These are phyloP conservation scores for Hanseniaspora clermontiae DNA, from an alignment of 805 yeast genomes.

Conservation along the genomic window DNA sequence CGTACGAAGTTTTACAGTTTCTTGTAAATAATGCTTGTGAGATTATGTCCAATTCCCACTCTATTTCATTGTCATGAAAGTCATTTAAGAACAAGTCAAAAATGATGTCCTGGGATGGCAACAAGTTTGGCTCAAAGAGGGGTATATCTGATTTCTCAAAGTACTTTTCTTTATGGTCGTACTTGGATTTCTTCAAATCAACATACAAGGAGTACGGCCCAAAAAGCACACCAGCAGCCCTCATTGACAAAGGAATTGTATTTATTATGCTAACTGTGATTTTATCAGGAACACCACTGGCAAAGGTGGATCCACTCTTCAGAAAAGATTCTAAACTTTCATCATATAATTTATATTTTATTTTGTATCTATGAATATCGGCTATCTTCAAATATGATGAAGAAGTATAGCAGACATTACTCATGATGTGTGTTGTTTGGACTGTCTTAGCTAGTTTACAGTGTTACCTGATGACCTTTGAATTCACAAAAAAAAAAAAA, in stretches of 20 bases:
- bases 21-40: conserved; percentile 61
- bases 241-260: conserved; percentile 33
- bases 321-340: conserved; percentile 2
- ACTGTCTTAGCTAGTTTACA: neutral
- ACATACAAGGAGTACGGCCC: conserved; percentile 69
- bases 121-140: conserved; percentile 53
- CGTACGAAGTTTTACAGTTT: conserved; percentile 49
- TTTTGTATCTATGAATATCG: conserved; percentile 42
- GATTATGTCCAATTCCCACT: conserved; percentile 59
- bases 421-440: neutral
- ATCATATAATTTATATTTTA: conserved; percentile 36
- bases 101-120: conserved; percentile 51
- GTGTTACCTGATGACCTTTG: neutral
- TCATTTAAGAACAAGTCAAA: conserved; percentile 56
- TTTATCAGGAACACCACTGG: neutral
- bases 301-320: neutral
- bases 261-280: conserved; percentile 51
- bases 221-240: conserved; percentile 56
- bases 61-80: conserved; percentile 37
- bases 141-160: conserved; percentile 73
- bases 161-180: conserved; percentile 36
- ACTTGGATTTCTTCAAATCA: conserved; percentile 49
- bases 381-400: conserved; percentile 46
- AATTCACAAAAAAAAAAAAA: neutral
- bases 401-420: conserved; percentile 28